These are phyloP conservation scores for Cucurbitaria berberidis DNA, from an alignment of 2,329 filamentous ascomycete genomes.

Conservation along the genomic window DNA sequence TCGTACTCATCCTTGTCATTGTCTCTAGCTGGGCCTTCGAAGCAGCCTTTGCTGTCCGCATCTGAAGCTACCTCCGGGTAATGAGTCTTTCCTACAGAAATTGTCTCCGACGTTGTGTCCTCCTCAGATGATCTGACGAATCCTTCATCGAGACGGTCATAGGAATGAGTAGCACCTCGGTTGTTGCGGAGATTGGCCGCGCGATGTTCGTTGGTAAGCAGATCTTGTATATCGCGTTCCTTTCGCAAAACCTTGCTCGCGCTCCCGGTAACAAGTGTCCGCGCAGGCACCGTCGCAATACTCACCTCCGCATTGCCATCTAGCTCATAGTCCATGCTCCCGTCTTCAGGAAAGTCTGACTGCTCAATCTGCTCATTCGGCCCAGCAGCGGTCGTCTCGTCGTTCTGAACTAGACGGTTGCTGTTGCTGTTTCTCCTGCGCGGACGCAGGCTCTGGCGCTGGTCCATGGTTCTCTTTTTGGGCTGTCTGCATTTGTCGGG, in stretches of 20 bases:
- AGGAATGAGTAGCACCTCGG: too few species aligned
- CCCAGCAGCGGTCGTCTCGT: not conserved
- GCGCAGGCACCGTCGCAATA: not conserved
- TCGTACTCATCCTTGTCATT: not conserved
- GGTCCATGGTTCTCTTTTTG: not conserved
- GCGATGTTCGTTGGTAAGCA: not conserved
- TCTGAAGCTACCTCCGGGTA: not conserved
- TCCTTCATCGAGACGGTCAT: too few species aligned
- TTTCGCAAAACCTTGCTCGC: not conserved
- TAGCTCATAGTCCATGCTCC: not conserved
- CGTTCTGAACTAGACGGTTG: not conserved
- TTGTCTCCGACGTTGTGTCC: too few species aligned
- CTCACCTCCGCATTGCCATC: not conserved
- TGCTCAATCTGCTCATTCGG: not conserved
- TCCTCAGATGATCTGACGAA: too few species aligned
- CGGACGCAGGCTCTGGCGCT: not conserved
- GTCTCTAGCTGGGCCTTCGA: not conserved
- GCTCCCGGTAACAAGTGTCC: not conserved
- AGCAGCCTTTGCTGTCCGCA: not conserved
- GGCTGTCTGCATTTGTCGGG: constrained; percentile 1
- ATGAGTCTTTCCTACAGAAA: not conserved
- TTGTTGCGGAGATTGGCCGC: not conserved
- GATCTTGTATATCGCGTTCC: not conserved
- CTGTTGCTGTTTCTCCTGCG: not conserved
- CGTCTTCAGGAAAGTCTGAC: not conserved